Conservation (phyloP, 139 green algal genomes). For the Ostreobium quekettii region DNA sequence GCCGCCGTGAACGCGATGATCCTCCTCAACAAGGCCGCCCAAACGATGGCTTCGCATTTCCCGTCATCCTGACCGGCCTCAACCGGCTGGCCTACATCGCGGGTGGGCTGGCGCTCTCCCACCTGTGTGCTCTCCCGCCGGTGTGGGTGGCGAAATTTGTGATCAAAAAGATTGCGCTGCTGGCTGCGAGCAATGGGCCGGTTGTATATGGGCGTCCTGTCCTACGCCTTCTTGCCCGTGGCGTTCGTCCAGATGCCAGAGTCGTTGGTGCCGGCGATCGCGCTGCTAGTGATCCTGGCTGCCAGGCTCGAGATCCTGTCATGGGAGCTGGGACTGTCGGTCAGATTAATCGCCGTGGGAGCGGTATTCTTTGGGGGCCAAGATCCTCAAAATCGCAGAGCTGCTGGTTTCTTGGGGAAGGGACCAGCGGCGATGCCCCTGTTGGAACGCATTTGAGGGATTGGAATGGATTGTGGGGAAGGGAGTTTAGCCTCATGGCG, state of each 20-base stretch:
- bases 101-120: background rate
- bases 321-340: slow-evolving; percentile 21
- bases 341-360: slow-evolving; percentile 47
- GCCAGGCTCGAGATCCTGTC: slow-evolving; percentile 38
- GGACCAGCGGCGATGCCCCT: slow-evolving; percentile 33
- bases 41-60: background rate
- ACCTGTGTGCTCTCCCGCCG: slow-evolving; percentile 2
- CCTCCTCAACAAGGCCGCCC: slow-evolving; percentile 49
- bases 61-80: background rate
- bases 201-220: slow-evolving; percentile 50
- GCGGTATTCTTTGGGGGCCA: slow-evolving; percentile 22
- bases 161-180: slow-evolving; percentile 4
- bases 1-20: slow-evolving; percentile 45
- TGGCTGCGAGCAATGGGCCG: slow-evolving; percentile 14
- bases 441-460: background rate
- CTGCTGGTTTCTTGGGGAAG: slow-evolving; percentile 47
- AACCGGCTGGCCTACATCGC: background rate
- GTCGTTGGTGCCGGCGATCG: slow-evolving; percentile 55
- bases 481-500: slow-evolving; percentile 20
- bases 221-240: slow-evolving; percentile 54
- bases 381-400: slow-evolving; percentile 34
- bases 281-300: slow-evolving; percentile 40
- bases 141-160: background rate
- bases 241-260: slow-evolving; percentile 67
- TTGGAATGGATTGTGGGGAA: background rate